phyloP scores from a whole-genome alignment of 257 asterid species.

The Nicotiana benthamiana region DNA sequence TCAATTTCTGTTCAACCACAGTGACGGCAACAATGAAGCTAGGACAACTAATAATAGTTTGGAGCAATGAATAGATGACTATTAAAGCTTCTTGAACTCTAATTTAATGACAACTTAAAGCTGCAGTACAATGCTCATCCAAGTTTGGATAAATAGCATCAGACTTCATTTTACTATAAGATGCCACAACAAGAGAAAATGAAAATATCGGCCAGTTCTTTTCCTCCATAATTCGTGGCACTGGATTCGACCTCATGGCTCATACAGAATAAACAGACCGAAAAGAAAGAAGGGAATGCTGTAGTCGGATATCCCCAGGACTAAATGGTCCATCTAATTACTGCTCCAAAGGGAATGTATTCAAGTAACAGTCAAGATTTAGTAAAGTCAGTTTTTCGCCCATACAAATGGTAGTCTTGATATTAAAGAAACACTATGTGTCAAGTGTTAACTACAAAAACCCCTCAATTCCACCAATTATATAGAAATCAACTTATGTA shows the following conservation, averaged over 20 bases:
- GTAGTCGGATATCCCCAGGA: neutral
- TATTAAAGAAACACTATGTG: neutral
- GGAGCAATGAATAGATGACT: neutral
- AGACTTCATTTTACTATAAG: neutral
- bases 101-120: neutral
- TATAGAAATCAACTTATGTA: neutral
- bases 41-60: neutral
- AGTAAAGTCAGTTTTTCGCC: neutral
- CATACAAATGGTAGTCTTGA: neutral
- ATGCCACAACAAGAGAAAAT: neutral
- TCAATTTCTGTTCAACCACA: neutral
- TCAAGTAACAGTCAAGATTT: neutral
- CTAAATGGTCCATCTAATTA: neutral
- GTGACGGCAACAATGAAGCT: neutral
- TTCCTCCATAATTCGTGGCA: neutral
- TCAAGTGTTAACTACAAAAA: neutral
- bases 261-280: neutral
- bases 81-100: neutral
- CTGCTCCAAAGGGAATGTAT: neutral
- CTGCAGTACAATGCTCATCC: neutral
- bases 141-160: neutral
- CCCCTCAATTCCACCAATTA: neutral
- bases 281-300: too few species aligned
- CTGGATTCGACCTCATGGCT: neutral
- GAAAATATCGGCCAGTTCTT: neutral